These are phyloP conservation scores for Cercospora brassicicola DNA, from an alignment of 2,329 filamentous ascomycete genomes.

Conservation along the genomic window DNA sequence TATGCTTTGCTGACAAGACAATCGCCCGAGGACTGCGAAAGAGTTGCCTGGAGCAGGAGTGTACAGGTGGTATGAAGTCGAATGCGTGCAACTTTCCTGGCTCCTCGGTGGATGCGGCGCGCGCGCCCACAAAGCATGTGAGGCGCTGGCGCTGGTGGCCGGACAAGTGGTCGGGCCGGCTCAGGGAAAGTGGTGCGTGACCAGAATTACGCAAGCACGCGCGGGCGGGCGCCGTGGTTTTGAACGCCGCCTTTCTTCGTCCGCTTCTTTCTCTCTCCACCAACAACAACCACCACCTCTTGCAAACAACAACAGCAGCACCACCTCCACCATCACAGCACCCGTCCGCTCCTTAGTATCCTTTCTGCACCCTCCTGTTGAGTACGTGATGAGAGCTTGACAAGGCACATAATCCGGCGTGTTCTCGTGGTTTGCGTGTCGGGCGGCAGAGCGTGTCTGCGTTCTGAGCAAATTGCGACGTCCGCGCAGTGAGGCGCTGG, in stretches of 20 bases:
- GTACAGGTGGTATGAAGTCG: not conserved
- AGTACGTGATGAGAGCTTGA: conserved; percentile 29
- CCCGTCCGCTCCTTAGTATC: conserved; percentile 16
- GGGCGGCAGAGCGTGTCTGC: conserved; percentile 22
- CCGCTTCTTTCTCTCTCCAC: not conserved
- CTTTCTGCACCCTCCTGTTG: conserved; percentile 16
- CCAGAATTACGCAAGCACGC: not conserved
- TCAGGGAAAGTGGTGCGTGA: not conserved
- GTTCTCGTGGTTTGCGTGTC: conserved; percentile 21
- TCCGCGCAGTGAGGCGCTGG: conserved; percentile 9
- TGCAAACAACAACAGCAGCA: conserved; percentile 5
- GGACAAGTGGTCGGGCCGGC: not conserved
- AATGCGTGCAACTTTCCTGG: not conserved
- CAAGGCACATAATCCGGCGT: conserved; percentile 22
- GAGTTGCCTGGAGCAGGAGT: not conserved
- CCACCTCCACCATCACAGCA: conserved; percentile 7
- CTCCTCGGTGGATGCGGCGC: not conserved
- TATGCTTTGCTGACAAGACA: not conserved
- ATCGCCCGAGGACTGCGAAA: not conserved
- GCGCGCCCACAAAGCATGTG: not conserved
- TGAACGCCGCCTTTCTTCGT: not conserved
- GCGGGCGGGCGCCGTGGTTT: not conserved
- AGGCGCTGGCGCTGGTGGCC: not conserved
- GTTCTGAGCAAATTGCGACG: conserved; percentile 27
- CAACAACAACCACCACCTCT: not conserved